A percentile compares a stretch with the other conserved stretches of the same genome.
Conservation (phyloP, 2,329 filamentous ascomycete genomes). For the Macrophomina phaseolina region DNA sequence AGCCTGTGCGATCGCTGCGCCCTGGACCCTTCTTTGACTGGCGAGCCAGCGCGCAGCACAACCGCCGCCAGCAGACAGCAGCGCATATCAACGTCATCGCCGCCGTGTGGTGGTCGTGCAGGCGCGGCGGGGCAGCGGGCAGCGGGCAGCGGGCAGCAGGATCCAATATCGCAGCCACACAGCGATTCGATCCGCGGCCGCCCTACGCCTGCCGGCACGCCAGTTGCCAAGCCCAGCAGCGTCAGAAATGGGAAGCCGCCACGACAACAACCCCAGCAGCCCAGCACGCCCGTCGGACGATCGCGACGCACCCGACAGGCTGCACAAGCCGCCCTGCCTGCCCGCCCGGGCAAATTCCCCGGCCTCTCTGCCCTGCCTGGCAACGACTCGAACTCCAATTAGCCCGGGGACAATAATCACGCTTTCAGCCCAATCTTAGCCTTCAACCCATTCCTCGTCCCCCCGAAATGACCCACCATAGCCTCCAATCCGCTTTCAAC, state of each 20-base stretch:
- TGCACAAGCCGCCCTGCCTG: neutral
- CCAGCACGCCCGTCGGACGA: neutral
- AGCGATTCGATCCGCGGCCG: neutral
- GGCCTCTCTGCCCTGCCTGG: neutral
- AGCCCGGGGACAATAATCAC: neutral
- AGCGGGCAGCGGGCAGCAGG: neutral
- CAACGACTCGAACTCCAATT: neutral
- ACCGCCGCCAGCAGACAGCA: neutral
- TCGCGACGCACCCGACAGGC: neutral
- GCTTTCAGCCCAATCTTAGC: constrained; percentile 7
- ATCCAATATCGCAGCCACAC: neutral
- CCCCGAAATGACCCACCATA: neutral
- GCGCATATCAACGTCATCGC: neutral
- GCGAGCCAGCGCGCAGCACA: neutral
- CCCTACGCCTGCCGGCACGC: neutral
- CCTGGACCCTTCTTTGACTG: neutral
- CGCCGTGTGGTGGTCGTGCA: too few species aligned
- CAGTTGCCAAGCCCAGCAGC: neutral
- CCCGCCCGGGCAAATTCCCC: constrained; percentile 3
- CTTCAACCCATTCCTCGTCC: neutral
- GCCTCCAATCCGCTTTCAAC: neutral
- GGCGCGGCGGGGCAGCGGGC: too few species aligned
- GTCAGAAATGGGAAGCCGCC: neutral
- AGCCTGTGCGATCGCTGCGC: neutral
- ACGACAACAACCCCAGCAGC: neutral